These are phyloP conservation scores for Coleophoma crateriformis DNA, from an alignment of 2,329 filamentous ascomycete species.

Conservation along the genomic window DNA sequence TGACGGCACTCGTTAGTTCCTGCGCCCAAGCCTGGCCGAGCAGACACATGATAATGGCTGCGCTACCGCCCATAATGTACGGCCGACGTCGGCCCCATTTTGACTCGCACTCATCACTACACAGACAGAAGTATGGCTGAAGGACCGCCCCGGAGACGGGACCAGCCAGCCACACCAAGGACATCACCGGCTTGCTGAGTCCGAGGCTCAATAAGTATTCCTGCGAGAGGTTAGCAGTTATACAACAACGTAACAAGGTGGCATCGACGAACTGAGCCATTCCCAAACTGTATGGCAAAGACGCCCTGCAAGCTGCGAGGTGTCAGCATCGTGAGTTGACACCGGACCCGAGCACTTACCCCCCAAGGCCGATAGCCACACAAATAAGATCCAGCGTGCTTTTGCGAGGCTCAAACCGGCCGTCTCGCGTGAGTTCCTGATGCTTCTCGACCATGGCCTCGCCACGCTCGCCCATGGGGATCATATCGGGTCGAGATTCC, in stretches of 20 bases:
- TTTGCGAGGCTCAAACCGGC: background rate
- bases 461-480: too few species aligned
- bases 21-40: constrained; percentile 42
- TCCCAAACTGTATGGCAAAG: background rate
- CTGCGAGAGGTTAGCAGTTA: background rate
- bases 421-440: too few species aligned
- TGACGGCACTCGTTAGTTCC: constrained; percentile 26
- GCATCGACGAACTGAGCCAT: background rate
- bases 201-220: background rate
- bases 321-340: background rate
- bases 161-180: constrained; percentile 24
- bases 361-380: background rate
- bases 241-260: background rate
- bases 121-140: constrained; percentile 46
- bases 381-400: background rate
- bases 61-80: constrained; percentile 45
- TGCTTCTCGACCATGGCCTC: too few species aligned
- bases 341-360: background rate
- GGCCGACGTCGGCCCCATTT: constrained; percentile 41
- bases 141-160: constrained; percentile 46
- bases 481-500: too few species aligned
- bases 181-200: background rate
- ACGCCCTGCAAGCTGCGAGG: background rate
- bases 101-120: constrained; percentile 32
- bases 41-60: constrained; percentile 39